These are phyloP conservation scores for Claviceps humidiphila DNA, from an alignment of 2,329 filamentous ascomycete species.

Conservation along the genomic window DNA sequence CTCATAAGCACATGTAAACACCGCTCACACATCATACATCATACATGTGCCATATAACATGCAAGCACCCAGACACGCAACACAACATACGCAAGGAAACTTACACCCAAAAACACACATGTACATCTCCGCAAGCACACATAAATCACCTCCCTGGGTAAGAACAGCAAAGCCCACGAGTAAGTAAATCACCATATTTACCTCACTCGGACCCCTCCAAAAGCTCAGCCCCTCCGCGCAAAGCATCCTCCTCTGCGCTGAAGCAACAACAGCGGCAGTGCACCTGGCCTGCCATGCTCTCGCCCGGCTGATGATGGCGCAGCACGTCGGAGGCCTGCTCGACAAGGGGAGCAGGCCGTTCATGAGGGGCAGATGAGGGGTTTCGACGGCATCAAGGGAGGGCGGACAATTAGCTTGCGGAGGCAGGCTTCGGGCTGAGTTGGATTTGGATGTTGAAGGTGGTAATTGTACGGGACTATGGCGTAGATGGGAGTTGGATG, in stretches of 20 bases:
- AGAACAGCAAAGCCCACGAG: too few species aligned
- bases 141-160: too few species aligned
- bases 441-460: too few species aligned
- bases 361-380: neutral
- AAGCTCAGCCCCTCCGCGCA: constrained; percentile 14
- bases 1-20: neutral
- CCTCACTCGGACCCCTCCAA: constrained; percentile 17
- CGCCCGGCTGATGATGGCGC: neutral
- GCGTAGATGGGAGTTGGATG: too few species aligned
- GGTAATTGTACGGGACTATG: too few species aligned
- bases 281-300: neutral
- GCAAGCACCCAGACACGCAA: neutral
- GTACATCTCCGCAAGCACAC: too few species aligned
- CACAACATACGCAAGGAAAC: neutral
- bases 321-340: too few species aligned
- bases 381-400: neutral
- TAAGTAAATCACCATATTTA: constrained; percentile 4
- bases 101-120: too few species aligned
- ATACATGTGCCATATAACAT: too few species aligned
- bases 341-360: too few species aligned
- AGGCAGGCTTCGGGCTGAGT: too few species aligned
- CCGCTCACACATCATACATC: neutral
- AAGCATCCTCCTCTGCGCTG: neutral
- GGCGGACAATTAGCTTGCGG: too few species aligned
- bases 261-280: neutral